Evolutionary conservation across 805 yeast genomes (phyloP), one percentile per base, ranked within the genome.

Genomic region (Saitoella complicata): DNA sequence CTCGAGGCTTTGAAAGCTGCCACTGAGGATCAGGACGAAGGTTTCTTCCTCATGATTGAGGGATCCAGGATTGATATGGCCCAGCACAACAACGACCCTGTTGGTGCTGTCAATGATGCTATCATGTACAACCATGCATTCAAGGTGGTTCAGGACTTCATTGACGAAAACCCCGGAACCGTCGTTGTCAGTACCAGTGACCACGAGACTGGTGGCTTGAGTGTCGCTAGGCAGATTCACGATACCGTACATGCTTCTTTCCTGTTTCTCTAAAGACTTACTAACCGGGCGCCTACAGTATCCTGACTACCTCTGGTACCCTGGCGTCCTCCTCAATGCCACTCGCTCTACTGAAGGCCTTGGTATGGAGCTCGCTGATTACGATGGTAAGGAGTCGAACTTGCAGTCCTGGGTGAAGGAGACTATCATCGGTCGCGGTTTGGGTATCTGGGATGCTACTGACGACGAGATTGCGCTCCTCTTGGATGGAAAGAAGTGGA

Each of bases 61-160:
- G 95, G 95, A 12, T 82, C 94, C 5, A 72, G 95, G 60, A 86
- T 87, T 55, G 96, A 87, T 63, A 95, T 86, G 58, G 95, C 94
- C 5, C 95, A 95, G 39, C 96, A 87, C 63, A 78, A 73, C 54
- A 86, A 87, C 57, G 96, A 87, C 59, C 88, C 96, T 7, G 88
- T 88, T 5, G 94, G 95, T 6, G 95, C 86, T 64, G 94, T 83
- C 5, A 71, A 86, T 56, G 96, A 87, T 62, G 88, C 84, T 4
- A 65, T 86, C 53, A 95, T 93, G 1, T 87, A 76, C 60, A 94
- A 83, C 59, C 75, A 74, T 48, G 86, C 94, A 3, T 84, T 82
- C 63, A 61, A 71, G 49, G 80, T 83, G 7, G 94, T 79, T 2
- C 62, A 74, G 44, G 75, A 81, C 38, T 85, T 75, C 58, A 82